Evolutionary conservation across 177 flowering plant genomes (phyloP).

Genomic region (Tripterygium wilfordii): DNA sequence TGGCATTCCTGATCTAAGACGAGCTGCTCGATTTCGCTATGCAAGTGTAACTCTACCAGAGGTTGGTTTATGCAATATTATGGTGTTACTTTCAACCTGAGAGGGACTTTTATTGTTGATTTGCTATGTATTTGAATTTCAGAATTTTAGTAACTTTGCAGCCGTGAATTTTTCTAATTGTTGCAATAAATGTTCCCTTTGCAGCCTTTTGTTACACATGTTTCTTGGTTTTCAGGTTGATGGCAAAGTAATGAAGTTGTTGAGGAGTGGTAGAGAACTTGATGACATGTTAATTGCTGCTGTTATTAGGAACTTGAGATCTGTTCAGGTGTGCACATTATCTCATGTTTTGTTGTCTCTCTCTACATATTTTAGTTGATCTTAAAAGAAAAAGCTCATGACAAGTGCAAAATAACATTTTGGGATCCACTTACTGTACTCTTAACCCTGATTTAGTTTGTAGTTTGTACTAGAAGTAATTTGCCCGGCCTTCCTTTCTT

Average conservation of each 20-base stretch:
- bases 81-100: no score
- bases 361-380: neutral
- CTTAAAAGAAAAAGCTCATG: neutral
- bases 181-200: no score
- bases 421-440: neutral
- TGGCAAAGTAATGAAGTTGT: constrained; percentile 44
- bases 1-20: constrained; percentile 92
- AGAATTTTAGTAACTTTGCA: no score
- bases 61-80: constrained; percentile 56
- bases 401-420: neutral
- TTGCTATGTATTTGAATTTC: no score
- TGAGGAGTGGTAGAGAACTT: constrained; percentile 63
- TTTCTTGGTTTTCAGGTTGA: constrained; percentile 43
- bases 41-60: constrained; percentile 67
- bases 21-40: constrained; percentile 84
- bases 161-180: no score
- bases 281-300: constrained; percentile 64
- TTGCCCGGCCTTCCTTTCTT: no score
- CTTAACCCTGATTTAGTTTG: no score
- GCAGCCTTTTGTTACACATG: neutral
- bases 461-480: no score
- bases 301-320: constrained; percentile 75
- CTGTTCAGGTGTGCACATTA: constrained; percentile 61
- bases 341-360: neutral
- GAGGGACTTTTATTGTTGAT: no score